These are phyloP conservation scores for Inga laurina DNA, from an alignment of 306 rosid species.

Conservation along the genomic window DNA sequence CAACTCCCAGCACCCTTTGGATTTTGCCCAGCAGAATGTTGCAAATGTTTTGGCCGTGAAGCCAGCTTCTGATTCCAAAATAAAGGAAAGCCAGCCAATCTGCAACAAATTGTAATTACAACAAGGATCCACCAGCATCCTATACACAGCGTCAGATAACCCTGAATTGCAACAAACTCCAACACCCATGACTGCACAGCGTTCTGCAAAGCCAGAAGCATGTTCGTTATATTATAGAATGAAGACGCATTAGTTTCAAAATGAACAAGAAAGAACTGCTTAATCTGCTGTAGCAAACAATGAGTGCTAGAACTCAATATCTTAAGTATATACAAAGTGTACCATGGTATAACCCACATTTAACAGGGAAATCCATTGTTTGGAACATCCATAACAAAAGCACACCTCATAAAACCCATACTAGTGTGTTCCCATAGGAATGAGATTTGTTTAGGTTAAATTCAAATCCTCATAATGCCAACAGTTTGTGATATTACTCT, in stretches of 20 bases:
- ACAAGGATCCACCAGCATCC: slow-evolving; percentile 57
- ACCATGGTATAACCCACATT: slow-evolving; percentile 7
- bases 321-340: slow-evolving; percentile 14
- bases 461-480: background rate
- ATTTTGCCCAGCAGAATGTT: slow-evolving; percentile 39
- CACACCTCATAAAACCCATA: slow-evolving; percentile 7
- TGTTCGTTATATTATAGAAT: slow-evolving; percentile 13
- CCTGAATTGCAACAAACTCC: slow-evolving; percentile 35
- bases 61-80: slow-evolving; percentile 46
- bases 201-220: slow-evolving; percentile 46
- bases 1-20: slow-evolving; percentile 70
- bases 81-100: slow-evolving; percentile 43
- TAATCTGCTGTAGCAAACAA: background rate
- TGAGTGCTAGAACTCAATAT: background rate
- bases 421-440: slow-evolving; percentile 1
- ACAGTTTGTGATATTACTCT: background rate
- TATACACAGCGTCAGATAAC: slow-evolving; percentile 34
- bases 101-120: slow-evolving; percentile 54
- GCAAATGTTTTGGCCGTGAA: slow-evolving; percentile 44
- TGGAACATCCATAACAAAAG: slow-evolving; percentile 18
- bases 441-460: slow-evolving; percentile 14
- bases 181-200: slow-evolving; percentile 38
- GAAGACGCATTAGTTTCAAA: slow-evolving; percentile 24
- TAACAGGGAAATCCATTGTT: slow-evolving; percentile 13
- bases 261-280: slow-evolving; percentile 28